phyloP scores from a whole-genome alignment of 495 filamentous ascomycete species.

The Lasiosphaeria ovina region DNA sequence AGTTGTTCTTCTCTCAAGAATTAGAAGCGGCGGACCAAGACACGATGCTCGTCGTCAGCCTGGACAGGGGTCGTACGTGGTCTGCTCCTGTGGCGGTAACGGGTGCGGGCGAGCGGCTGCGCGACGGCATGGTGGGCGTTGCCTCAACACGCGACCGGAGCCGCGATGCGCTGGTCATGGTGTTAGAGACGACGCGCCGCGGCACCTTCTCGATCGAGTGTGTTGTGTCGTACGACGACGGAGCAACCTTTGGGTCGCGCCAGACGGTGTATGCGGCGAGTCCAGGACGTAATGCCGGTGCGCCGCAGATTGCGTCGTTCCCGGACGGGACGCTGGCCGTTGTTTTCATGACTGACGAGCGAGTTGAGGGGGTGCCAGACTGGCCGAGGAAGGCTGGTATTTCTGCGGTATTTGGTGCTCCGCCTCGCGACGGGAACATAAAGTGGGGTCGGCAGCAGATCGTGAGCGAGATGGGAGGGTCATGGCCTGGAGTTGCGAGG shows the following conservation, averaged over 20 bases:
- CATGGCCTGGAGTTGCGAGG: slow-evolving; percentile 12
- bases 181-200: slow-evolving; percentile 55
- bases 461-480: not conserved
- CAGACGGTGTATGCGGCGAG: slow-evolving; percentile 51
- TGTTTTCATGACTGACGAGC: slow-evolving; percentile 63
- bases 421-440: slow-evolving; percentile 19
- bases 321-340: slow-evolving; percentile 51
- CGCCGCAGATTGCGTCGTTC: slow-evolving; percentile 57
- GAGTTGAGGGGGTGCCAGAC: slow-evolving; percentile 23
- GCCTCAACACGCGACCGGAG: slow-evolving; percentile 35
- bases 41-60: slow-evolving; percentile 55
- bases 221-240: slow-evolving; percentile 57
- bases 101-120: slow-evolving; percentile 38
- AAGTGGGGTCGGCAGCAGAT: slow-evolving; percentile 20
- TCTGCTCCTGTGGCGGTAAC: slow-evolving; percentile 29
- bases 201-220: slow-evolving; percentile 55
- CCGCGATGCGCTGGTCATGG: slow-evolving; percentile 47
- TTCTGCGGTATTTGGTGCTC: slow-evolving; percentile 29
- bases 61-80: slow-evolving; percentile 56
- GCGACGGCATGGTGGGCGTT: slow-evolving; percentile 58
- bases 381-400: slow-evolving; percentile 33
- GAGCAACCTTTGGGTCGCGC: slow-evolving; percentile 50
- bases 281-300: slow-evolving; percentile 43
- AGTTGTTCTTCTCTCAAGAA: slow-evolving; percentile 54
- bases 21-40: slow-evolving; percentile 45